Evolutionary conservation across 75 land plant genomes (phyloP).

Genomic region (Picea glauca): DNA sequence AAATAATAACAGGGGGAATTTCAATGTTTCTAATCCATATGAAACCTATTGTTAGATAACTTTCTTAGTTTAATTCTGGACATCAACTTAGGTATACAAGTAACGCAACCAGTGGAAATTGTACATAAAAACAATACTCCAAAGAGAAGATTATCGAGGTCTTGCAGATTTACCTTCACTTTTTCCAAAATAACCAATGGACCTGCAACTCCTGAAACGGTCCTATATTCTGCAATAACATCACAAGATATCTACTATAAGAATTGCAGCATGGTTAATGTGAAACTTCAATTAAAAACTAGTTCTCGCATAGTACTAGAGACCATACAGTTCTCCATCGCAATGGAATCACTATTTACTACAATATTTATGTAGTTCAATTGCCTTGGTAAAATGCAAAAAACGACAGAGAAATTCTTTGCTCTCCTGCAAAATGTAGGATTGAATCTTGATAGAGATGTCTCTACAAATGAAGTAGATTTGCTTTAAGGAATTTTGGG

Average conservation of each 20-base stretch:
- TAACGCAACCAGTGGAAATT: neutral
- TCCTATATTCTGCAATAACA: conserved; percentile 77
- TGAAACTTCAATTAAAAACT: neutral
- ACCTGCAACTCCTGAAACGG: conserved; percentile 98
- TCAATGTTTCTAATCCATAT: too few species aligned
- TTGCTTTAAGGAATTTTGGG: neutral
- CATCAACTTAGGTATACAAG: too few species aligned
- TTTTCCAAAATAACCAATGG: conserved; percentile 96
- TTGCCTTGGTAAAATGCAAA: neutral
- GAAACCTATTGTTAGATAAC: too few species aligned
- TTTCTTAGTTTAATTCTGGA: too few species aligned
- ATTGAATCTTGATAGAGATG: neutral
- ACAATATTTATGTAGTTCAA: neutral
- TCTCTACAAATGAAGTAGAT: neutral
- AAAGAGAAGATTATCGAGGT: neutral
- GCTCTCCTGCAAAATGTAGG: neutral
- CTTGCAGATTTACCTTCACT: conserved; percentile 71
- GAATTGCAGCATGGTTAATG: neutral
- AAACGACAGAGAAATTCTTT: neutral
- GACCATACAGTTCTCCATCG: neutral
- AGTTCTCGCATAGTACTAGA: neutral
- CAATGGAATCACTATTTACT: neutral
- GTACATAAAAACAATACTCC: neutral
- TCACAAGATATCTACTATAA: neutral
- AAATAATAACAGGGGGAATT: neutral